These are phyloP conservation scores for Somion occarium DNA, from an alignment of 1,284 basidiomycete genomes.

Conservation along the genomic window DNA sequence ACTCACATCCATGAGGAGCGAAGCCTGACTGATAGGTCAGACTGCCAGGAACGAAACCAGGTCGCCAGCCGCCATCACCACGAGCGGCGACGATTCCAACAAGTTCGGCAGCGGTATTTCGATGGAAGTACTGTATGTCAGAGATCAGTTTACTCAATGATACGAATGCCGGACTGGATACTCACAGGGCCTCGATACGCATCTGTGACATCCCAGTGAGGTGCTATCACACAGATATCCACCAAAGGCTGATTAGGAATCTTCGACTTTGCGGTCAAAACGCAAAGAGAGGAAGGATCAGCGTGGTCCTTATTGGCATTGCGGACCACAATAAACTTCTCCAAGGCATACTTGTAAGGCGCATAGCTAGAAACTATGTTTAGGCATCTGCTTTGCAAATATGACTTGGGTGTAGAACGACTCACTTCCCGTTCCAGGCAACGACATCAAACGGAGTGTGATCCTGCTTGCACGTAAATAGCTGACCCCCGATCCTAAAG, in stretches of 20 bases:
- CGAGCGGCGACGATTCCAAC: constrained; percentile 50
- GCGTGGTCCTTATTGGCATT: constrained; percentile 62
- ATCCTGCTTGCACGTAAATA: constrained; percentile 53
- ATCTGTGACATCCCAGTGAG: constrained; percentile 59
- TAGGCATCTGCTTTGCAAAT: neutral
- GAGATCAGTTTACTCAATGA: neutral
- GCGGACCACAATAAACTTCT: constrained; percentile 63
- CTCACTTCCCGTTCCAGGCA: constrained; percentile 63
- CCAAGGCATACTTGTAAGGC: constrained; percentile 67
- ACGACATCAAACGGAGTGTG: constrained; percentile 75
- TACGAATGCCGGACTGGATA: constrained; percentile 8
- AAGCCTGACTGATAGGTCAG: constrained; percentile 59
- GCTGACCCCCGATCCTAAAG: constrained; percentile 47
- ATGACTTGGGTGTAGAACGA: constrained; percentile 3
- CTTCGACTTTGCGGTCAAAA: constrained; percentile 61
- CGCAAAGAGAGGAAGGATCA: constrained; percentile 62
- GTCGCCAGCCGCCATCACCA: constrained; percentile 54
- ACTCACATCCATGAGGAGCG: constrained; percentile 53
- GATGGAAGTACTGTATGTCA: constrained; percentile 50
- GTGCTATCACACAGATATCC: constrained; percentile 60
- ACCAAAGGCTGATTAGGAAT: constrained; percentile 51
- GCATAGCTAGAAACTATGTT: constrained; percentile 45
- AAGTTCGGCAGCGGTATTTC: constrained; percentile 57
- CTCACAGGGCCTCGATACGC: constrained; percentile 40
- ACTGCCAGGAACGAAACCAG: constrained; percentile 52